Base-by-base conservation (phyloP, 2,329 filamentous ascomycete genomes). In the Onygena corvina region DNA sequence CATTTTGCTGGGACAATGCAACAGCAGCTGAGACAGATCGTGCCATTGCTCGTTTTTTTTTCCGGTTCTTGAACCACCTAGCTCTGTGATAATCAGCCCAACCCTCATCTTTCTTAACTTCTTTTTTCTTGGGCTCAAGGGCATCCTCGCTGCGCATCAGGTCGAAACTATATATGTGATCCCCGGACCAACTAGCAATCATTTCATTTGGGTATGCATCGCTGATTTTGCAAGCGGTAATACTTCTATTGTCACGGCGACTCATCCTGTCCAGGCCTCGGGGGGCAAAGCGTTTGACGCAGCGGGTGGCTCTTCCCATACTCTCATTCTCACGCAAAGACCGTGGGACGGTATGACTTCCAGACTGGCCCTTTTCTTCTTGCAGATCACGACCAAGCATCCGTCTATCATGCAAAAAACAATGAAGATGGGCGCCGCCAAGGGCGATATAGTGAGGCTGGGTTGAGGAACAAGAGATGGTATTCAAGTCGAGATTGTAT, bases 391-490 rank as follows among this genome's bases (percentile, higher is more conserved):
- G 71, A 4, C 80, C 79, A 18, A 79, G 67, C 80, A 84, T 84
- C 4, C 80, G 74, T 50, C 80, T 71, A 60, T 84, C 80, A 59
- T 84, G 80, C 27, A 84, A 68, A 59, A 84, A 83, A 60, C 79
- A 82, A 59, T 84, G 79, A 7, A 81, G 68, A 61, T 83, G 80
- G 5, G 77, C 76, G n/a, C 80, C 80, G 38, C 80, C 80, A 11
- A 84, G 65, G 5, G 80, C 81, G 56, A 84, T 83, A 58, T 84
- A 84, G 58, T 84, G 77, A 9, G 80, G 80, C 57, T 83, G 80
- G 46, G 72, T 80, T 3, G 77, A 70, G 4, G 80, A 81, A 58
- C 80, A 83, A 11, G 80, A 83, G 20, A 84, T 81, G 2, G 76
- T 83, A 58, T 83, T 83, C 25, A 84, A 67, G 54, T 83, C 80